These are phyloP conservation scores for Magnusiomyces fungicola DNA, from an alignment of 1,139 yeast genomes.

Conservation along the genomic window DNA sequence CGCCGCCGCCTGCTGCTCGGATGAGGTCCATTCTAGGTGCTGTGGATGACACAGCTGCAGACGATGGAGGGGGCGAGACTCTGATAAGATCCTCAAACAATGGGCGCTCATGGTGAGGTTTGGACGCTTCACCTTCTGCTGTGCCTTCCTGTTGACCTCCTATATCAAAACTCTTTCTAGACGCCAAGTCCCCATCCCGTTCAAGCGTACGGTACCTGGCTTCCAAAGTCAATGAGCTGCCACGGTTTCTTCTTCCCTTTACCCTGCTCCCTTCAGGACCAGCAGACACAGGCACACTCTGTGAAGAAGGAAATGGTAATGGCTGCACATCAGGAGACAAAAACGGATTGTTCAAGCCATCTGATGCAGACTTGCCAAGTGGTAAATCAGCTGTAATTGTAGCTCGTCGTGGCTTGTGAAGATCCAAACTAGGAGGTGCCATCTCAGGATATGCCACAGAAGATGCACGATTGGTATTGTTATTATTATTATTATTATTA, in stretches of 20 bases:
- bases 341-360: no score
- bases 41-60: slow-evolving; percentile 8
- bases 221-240: slow-evolving; percentile 18
- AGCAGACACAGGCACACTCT: not conserved
- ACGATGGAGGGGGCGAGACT: no score
- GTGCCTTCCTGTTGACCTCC: no score
- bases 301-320: no score
- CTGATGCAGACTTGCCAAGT: no score
- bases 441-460: not conserved
- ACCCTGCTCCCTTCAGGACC: not conserved
- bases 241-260: slow-evolving; percentile 2
- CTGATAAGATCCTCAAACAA: slow-evolving; percentile 1
- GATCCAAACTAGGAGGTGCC: slow-evolving; percentile 1
- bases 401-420: not conserved
- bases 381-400: not conserved
- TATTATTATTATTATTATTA: not conserved
- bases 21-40: not conserved
- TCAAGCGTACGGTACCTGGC: slow-evolving; percentile 23
- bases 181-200: slow-evolving; percentile 11
- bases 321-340: no score
- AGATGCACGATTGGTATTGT: slow-evolving; percentile 5
- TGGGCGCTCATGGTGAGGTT: no score
- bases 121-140: no score
- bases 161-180: no score
- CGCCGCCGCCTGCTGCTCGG: not conserved